These are phyloP conservation scores for Emiliania huxleyi DNA, from an alignment of 78 protist species.

Conservation along the genomic window DNA sequence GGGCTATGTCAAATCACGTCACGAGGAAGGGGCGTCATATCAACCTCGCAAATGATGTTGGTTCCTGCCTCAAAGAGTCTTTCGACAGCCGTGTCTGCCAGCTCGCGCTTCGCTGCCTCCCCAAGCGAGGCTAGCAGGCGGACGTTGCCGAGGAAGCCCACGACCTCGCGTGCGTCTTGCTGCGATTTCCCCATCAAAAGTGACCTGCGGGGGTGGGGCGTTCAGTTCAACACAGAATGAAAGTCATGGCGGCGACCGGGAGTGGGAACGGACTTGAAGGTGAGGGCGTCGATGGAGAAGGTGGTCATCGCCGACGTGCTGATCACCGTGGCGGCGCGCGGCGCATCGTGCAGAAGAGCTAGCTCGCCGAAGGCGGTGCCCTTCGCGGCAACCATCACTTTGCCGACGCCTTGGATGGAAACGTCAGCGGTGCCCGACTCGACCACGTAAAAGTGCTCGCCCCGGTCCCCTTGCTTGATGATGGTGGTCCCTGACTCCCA, in stretches of 20 bases:
- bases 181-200: constrained; percentile 43
- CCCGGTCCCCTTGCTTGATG: constrained; percentile 37
- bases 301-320: not conserved
- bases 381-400: not conserved
- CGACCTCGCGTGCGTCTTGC: not conserved
- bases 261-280: not conserved
- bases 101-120: not conserved
- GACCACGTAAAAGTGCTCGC: constrained; percentile 36
- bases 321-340: constrained; percentile 49
- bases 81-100: not conserved
- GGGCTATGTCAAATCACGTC: too few species aligned
- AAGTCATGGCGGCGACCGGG: too few species aligned
- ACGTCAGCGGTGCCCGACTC: not conserved
- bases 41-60: not conserved
- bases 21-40: too few species aligned
- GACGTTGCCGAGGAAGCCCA: constrained; percentile 16
- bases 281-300: not conserved
- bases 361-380: constrained; percentile 54
- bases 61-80: not conserved
- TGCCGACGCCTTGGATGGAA: not conserved
- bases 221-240: too few species aligned
- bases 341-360: constrained; percentile 42
- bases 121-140: constrained; percentile 4
- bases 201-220: too few species aligned
- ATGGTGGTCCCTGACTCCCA: not conserved